Percentiles rank a stretch among this genome's conserved stretches.
Conservation (phyloP, 2,329 filamentous ascomycete genomes). For the Fusarium sterilihyphosum region DNA sequence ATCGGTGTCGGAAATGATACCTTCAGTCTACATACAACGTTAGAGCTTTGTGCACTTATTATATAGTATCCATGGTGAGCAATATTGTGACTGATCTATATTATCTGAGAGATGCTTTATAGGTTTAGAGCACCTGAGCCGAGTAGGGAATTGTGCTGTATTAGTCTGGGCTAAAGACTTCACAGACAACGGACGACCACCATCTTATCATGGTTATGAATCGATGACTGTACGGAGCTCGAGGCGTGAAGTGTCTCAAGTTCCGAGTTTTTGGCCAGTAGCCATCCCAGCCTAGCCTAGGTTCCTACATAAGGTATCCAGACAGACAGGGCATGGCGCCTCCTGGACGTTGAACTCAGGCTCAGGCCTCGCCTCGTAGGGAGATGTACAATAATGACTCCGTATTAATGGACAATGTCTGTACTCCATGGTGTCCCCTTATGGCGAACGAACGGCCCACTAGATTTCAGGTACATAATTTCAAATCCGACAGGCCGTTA, state of each 20-base stretch:
- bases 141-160: slow-evolving; percentile 6
- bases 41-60: neutral
- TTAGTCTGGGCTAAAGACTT: slow-evolving; percentile 5
- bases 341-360: slow-evolving; percentile 16
- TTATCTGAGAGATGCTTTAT: neutral
- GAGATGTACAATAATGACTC: slow-evolving; percentile 32
- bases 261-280: slow-evolving; percentile 3
- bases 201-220: slow-evolving; percentile 25
- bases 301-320: neutral
- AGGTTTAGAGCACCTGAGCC: neutral
- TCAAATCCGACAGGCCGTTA: slow-evolving; percentile 11
- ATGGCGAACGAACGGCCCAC: slow-evolving; percentile 29
- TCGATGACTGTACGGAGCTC: slow-evolving; percentile 21
- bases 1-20: neutral
- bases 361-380: slow-evolving; percentile 19
- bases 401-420: slow-evolving; percentile 22
- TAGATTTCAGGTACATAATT: slow-evolving; percentile 35
- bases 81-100: neutral
- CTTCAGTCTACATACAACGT: neutral
- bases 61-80: neutral
- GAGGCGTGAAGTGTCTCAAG: slow-evolving; percentile 37
- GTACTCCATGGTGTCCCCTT: slow-evolving; percentile 23
- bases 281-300: neutral
- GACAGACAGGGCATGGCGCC: slow-evolving; percentile 19
- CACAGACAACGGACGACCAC: neutral